Base-by-base conservation (phyloP, 2,329 filamentous ascomycete genomes). In the Pseudocercospora macadamiae region DNA sequence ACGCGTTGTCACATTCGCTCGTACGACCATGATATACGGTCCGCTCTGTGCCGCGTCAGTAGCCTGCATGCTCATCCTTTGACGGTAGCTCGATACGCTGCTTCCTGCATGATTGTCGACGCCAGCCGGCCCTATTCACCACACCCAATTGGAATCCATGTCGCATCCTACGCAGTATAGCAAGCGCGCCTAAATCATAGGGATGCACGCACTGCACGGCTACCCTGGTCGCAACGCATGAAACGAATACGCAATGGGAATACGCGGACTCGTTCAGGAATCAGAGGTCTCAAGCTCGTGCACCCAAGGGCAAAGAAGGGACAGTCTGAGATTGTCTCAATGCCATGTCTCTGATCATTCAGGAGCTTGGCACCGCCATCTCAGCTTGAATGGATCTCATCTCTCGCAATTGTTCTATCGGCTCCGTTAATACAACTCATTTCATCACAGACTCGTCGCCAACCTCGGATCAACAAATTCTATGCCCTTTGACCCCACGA, bases 401-500 rank as follows among this genome's bases (percentile, higher is more conserved):
- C 28, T n/a, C n/a, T n/a, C n/a, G n/a, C n/a, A n/a, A n/a, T n/a
- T n/a, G n/a, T n/a, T n/a, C n/a, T n/a, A n/a, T n/a, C n/a, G n/a
- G n/a, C n/a, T n/a, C n/a, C n/a, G n/a, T n/a, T n/a, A n/a, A n/a
- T n/a, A n/a, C n/a, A n/a, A n/a, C n/a, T n/a, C n/a, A n/a, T n/a
- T n/a, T n/a, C n/a, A n/a, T n/a, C n/a, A n/a, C n/a, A n/a, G n/a
- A n/a, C n/a, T n/a, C n/a, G n/a, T n/a, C n/a, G n/a, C n/a, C n/a
- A n/a, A n/a, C n/a, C n/a, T n/a, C 28, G 6, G 28, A 32, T 32
- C 28, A 32, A 12, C 6, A 32, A 32, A 7, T 6, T 32, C 21
- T 25, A 45, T 45, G 42, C 21, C n/a, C 48, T 32, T 9, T 51
- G 48, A 12, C 62, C 62, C 69, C 68, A 69, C 54, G 49, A 58